phyloP scores from a whole-genome alignment of 31 red algal genomes.

The Endocladia muricata region DNA sequence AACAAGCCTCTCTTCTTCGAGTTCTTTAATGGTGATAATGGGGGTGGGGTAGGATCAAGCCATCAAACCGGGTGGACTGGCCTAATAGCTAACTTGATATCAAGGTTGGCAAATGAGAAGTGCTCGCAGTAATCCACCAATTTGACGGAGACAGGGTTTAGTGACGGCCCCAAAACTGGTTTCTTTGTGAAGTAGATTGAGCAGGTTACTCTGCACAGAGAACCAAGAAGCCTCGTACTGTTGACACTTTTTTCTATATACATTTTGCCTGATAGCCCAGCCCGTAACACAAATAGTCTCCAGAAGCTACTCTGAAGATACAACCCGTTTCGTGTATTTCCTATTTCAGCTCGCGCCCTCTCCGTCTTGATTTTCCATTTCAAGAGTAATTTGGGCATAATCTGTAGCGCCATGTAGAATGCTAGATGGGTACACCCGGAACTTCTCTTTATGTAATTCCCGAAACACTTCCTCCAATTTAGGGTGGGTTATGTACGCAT shows the following conservation, averaged over 20 bases:
- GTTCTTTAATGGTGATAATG: conserved; percentile 37
- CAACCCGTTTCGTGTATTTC: background rate
- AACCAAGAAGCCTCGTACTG: no score
- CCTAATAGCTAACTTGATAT: no score
- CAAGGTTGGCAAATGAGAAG: no score
- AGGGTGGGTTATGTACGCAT: conserved; percentile 58
- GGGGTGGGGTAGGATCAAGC: conserved; percentile 12
- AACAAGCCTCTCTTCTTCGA: conserved; percentile 10
- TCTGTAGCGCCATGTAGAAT: conserved; percentile 13
- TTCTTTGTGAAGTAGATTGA: no score
- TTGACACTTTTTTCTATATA: no score
- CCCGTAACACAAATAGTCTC: no score
- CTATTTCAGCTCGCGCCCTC: background rate
- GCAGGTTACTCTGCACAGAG: no score
- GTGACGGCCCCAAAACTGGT: no score
- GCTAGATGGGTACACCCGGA: conserved; percentile 16
- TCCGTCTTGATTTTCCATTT: background rate
- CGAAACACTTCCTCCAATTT: conserved; percentile 48
- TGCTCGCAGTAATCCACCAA: no score
- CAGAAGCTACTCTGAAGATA: no score
- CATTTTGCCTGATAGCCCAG: no score
- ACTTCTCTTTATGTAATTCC: conserved; percentile 48
- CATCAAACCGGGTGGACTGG: conserved; percentile 35
- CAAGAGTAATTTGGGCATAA: background rate
- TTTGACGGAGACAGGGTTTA: no score